Evolutionary conservation across 1,284 basidiomycete species (phyloP).

Genomic region (Cryptococcus sp.): DNA sequence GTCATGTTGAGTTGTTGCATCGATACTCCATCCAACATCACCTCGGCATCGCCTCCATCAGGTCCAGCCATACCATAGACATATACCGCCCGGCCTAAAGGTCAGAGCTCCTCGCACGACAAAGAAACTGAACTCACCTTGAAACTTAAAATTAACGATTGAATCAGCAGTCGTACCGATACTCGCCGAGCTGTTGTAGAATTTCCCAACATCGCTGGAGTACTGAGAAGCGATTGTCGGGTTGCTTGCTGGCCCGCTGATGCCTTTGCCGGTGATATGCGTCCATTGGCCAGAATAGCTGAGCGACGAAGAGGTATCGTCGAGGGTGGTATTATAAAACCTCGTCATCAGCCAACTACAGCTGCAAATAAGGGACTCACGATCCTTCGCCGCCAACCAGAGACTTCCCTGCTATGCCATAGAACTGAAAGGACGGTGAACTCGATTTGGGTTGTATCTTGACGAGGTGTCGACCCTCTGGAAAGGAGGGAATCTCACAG

Average conservation of each 20-base stretch:
- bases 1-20: slow-evolving; percentile 7
- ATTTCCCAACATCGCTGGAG: not conserved
- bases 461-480: slow-evolving; percentile 19
- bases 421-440: slow-evolving; percentile 15
- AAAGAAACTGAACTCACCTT: not conserved
- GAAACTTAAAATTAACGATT: slow-evolving; percentile 1
- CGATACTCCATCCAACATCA: slow-evolving; percentile 6
- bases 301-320: slow-evolving; percentile 18
- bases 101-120: not conserved
- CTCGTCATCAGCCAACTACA: not conserved
- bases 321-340: slow-evolving; percentile 13
- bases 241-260: slow-evolving; percentile 1
- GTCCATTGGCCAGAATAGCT: slow-evolving; percentile 20
- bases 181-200: slow-evolving; percentile 12
- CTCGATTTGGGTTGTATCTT: slow-evolving; percentile 8
- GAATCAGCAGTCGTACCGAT: slow-evolving; percentile 5
- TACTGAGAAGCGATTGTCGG: slow-evolving; percentile 5
- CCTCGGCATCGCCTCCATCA: slow-evolving; percentile 7
- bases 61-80: slow-evolving; percentile 9
- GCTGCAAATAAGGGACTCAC: not conserved
- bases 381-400: not conserved
- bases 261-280: slow-evolving; percentile 6
- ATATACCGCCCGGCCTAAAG: slow-evolving; percentile 5
- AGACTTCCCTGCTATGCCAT: slow-evolving; percentile 18
- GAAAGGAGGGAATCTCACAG: slow-evolving; percentile 9